Percentiles rank a stretch among this genome's conserved stretches.
Conservation (phyloP, 768 basidiomycete genomes). For the Hortiboletus flavorubellus region DNA sequence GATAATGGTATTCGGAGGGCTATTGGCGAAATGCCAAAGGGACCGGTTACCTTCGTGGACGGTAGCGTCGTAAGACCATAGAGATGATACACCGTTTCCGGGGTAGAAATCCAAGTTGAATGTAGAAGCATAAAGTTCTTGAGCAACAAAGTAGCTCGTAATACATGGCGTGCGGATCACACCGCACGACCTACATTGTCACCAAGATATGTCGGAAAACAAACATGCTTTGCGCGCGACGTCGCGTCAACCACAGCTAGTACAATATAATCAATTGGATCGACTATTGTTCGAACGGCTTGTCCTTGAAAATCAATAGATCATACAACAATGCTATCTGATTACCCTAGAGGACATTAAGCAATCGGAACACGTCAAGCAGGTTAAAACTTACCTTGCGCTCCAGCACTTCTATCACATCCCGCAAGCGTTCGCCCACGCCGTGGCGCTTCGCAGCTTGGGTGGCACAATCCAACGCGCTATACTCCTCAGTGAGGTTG, state of each 20-base stretch:
- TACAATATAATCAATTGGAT: neutral
- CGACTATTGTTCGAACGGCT: conserved; percentile 33
- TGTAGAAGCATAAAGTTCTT: no score
- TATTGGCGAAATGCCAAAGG: conserved; percentile 52
- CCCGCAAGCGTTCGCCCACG: conserved; percentile 84
- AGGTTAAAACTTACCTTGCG: conserved; percentile 60
- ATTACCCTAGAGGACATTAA: conserved; percentile 59
- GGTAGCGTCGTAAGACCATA: conserved; percentile 37
- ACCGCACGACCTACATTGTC: neutral
- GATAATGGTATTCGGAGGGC: conserved; percentile 50
- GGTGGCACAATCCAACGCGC: conserved; percentile 78
- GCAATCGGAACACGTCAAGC: neutral
- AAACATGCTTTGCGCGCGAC: no score
- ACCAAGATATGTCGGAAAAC: neutral
- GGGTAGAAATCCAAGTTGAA: neutral
- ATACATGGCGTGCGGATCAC: no score
- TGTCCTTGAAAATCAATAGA: conserved; percentile 73
- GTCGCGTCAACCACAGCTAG: no score
- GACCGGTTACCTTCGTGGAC: conserved; percentile 49
- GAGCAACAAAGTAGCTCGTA: neutral
- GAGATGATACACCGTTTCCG: neutral
- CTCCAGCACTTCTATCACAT: conserved; percentile 90
- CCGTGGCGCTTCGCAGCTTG: conserved; percentile 78
- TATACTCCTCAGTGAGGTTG: conserved; percentile 92
- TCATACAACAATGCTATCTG: conserved; percentile 93